Base-by-base conservation (phyloP, 192 early-diverging fungal species). In the Geosiphon pyriformis region DNA sequence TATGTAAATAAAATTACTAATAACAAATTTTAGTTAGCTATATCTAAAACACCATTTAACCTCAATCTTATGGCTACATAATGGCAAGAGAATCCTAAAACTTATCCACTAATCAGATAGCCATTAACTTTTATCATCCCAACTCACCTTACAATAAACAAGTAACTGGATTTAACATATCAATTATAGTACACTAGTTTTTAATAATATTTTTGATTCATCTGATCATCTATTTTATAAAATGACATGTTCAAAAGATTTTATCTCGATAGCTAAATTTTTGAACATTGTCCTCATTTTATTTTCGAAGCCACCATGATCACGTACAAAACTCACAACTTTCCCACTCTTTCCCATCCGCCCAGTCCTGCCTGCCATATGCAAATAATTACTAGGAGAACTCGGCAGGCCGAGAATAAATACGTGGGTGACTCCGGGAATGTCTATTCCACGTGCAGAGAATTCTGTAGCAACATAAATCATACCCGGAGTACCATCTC, bases 361-460 rank as follows among this genome's bases (percentile, higher is more conserved):
- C 6, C 92, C 92, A 0, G 90, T 86, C 18, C 95, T 76, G 22
- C 95, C 93, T 0, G 92, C 87, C 87, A 95, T 89, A 61, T 98
- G 95, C 10, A 91, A 64, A 70, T 94, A 98, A 55, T 84, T 86
- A 4, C 81, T 75, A 23, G 81, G 71, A 0, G 78, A 81, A 12
- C 82, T 79, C 2, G 92, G 90, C 7, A 85, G 66, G n/a, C 90
- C 92, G 2, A 95, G 73, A 60, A 98, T 87, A 31, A 92, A 86
- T 4, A 98, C 92, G 70, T 92, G 85, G 2, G 87, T 84, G 1
- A 89, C 76, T 61, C 80, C 74, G 0, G 89, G 89, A 26, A 98
- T 67, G 74, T 98, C 95, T 6, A 98, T 68, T 7, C 95, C 95
- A 15, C 93, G 79, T 0, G 91, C 88, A 50, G 85, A 85, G 42